phyloP scores from a whole-genome alignment of 768 basidiomycete genomes.

The Lactarius hatsudake region DNA sequence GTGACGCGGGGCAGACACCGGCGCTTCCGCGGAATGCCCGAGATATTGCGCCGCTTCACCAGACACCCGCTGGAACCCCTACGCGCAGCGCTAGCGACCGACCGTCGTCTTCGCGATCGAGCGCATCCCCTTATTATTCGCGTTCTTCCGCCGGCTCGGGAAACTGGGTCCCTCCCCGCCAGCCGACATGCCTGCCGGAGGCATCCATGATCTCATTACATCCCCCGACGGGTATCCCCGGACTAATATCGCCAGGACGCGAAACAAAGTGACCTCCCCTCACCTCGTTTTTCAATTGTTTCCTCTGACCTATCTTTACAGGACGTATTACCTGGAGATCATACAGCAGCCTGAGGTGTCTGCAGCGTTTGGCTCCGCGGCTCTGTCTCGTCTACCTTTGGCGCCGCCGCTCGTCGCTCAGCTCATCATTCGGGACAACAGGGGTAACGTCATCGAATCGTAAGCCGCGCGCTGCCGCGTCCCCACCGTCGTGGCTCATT shows the following conservation, averaged over 20 bases:
- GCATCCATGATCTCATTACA: slow-evolving; percentile 18
- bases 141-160: slow-evolving; percentile 21
- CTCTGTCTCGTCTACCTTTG: slow-evolving; percentile 75
- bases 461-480: slow-evolving; percentile 45
- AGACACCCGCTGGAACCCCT: background rate
- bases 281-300: background rate
- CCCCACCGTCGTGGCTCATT: slow-evolving; percentile 12
- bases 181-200: slow-evolving; percentile 23
- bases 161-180: slow-evolving; percentile 20
- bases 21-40: slow-evolving; percentile 18
- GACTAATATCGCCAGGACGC: slow-evolving; percentile 19
- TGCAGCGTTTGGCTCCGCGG: slow-evolving; percentile 75
- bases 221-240: slow-evolving; percentile 15
- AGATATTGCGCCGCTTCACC: background rate
- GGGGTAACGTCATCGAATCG: slow-evolving; percentile 74
- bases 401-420: slow-evolving; percentile 83
- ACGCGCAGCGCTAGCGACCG: slow-evolving; percentile 22
- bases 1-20: slow-evolving; percentile 1
- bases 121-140: slow-evolving; percentile 23
- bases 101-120: slow-evolving; percentile 26
- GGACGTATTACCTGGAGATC: slow-evolving; percentile 75
- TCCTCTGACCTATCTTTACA: slow-evolving; percentile 19
- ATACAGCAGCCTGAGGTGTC: slow-evolving; percentile 81
- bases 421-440: slow-evolving; percentile 68
- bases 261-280: slow-evolving; percentile 27